A percentile compares a stretch with the other conserved stretches of the same genome.
phyloP scores from a whole-genome alignment of 768 basidiomycete genomes.

The Neoboletus magnificus region DNA sequence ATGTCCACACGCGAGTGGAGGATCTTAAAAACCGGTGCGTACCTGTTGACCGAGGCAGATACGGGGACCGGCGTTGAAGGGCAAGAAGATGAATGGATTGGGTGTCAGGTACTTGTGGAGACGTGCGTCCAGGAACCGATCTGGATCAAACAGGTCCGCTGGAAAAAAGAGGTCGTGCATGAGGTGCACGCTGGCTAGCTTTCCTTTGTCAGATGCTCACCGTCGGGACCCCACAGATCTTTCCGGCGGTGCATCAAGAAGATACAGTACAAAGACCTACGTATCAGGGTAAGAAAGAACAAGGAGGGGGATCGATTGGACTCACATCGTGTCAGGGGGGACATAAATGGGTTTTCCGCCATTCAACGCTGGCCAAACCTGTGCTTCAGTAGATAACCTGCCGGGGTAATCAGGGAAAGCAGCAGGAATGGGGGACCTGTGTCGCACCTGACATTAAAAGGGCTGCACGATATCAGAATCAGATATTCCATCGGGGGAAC shows the following conservation, averaged over 20 bases:
- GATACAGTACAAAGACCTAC: conserved; percentile 16
- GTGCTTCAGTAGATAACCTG: conserved; percentile 17
- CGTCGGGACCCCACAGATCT: conserved; percentile 39
- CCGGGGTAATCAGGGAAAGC: background rate
- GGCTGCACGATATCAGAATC: conserved; percentile 12
- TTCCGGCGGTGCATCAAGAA: conserved; percentile 39
- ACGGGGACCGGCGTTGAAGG: conserved; percentile 66
- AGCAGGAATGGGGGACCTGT: too few relatives aligned
- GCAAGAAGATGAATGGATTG: conserved; percentile 67
- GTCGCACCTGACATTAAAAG: conserved; percentile 20
- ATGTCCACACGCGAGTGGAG: background rate
- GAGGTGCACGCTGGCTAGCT: background rate
- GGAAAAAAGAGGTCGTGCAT: background rate
- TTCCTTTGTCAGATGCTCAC: conserved; percentile 8
- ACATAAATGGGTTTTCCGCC: conserved; percentile 51
- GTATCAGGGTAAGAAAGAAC: background rate
- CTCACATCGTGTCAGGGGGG: conserved; percentile 37
- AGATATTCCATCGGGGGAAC: background rate
- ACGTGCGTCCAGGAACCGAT: conserved; percentile 60
- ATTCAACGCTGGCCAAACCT: conserved; percentile 18
- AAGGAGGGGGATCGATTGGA: background rate
- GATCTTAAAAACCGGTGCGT: background rate
- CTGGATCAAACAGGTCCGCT: conserved; percentile 53
- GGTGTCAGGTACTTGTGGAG: conserved; percentile 48
- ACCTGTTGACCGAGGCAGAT: conserved; percentile 57